Percentiles rank a stretch among this genome's conserved stretches.
Conservation (phyloP, 2,329 filamentous ascomycete species). For the Orbilia ellipsospora region DNA sequence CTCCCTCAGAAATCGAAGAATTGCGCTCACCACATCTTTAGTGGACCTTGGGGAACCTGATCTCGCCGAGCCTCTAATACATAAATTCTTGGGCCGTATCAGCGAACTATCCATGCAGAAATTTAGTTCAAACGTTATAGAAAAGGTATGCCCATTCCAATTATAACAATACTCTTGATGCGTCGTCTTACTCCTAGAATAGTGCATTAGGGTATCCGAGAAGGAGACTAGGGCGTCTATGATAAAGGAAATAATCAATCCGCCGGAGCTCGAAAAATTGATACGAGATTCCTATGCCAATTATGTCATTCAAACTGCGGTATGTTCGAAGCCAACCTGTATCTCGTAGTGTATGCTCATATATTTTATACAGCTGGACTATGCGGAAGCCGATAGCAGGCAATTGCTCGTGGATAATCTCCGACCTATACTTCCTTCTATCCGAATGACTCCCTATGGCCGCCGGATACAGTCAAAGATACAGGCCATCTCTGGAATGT, state of each 20-base stretch:
- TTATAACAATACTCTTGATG: neutral
- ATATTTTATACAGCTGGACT: slow-evolving; percentile 70
- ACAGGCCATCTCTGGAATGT: slow-evolving; percentile 61
- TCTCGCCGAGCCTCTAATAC: slow-evolving; percentile 89
- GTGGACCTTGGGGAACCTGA: slow-evolving; percentile 85
- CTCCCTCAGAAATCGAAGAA: neutral
- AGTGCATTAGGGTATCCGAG: slow-evolving; percentile 83
- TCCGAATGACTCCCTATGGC: slow-evolving; percentile 91
- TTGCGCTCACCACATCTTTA: slow-evolving; percentile 24
- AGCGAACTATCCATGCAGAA: slow-evolving; percentile 87
- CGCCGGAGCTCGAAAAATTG: slow-evolving; percentile 84
- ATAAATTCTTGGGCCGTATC: slow-evolving; percentile 79
- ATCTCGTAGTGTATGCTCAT: slow-evolving; percentile 20
- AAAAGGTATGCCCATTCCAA: slow-evolving; percentile 71
- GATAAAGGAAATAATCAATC: slow-evolving; percentile 80
- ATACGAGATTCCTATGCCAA: slow-evolving; percentile 94
- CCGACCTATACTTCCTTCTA: slow-evolving; percentile 82
- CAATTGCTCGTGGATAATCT: slow-evolving; percentile 82
- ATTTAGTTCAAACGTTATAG: slow-evolving; percentile 98
- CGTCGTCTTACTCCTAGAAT: slow-evolving; percentile 24
- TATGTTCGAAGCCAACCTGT: slow-evolving; percentile 42
- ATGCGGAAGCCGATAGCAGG: slow-evolving; percentile 78
- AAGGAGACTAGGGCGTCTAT: slow-evolving; percentile 79
- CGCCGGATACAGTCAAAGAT: slow-evolving; percentile 94
- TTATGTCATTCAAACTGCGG: slow-evolving; percentile 95